Evolutionary conservation across 2,329 filamentous ascomycete species (phyloP).

Genomic region (Xylaria digitata): DNA sequence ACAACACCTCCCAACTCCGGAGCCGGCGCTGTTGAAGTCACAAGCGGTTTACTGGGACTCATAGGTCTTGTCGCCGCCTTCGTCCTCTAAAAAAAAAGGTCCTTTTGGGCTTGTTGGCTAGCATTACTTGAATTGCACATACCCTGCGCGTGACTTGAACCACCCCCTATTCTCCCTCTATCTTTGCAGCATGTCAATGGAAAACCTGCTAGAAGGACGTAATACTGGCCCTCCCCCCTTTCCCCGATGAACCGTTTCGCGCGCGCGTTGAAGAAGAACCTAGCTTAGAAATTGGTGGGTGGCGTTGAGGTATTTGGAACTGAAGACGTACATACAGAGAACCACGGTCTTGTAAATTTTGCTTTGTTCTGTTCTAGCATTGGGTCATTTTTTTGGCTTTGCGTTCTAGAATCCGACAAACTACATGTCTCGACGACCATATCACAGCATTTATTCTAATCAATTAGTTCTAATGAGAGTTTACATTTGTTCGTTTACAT

Average conservation of each 20-base stretch:
- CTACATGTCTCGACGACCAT: constrained; percentile 2
- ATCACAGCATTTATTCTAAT: constrained; percentile 3
- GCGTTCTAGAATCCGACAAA: not conserved
- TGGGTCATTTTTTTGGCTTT: not conserved
- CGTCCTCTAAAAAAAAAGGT: constrained; percentile 30
- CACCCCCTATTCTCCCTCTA: not conserved
- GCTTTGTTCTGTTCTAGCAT: no score
- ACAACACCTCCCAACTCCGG: constrained; percentile 31
- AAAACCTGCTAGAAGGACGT: not conserved
- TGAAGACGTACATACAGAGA: constrained; percentile 2
- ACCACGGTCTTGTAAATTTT: no score
- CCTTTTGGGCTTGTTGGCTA: not conserved
- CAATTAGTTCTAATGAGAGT: not conserved
- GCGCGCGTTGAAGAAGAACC: not conserved
- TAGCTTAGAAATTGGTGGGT: not conserved
- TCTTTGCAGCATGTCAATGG: not conserved
- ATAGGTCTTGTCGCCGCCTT: constrained; percentile 37
- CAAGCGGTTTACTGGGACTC: constrained; percentile 40
- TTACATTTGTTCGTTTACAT: not conserved
- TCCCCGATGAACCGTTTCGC: not conserved
- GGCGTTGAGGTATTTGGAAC: constrained; percentile 13
- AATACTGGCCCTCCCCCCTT: not conserved
- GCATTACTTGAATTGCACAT: not conserved
- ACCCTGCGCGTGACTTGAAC: not conserved
- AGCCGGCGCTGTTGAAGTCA: constrained; percentile 32